Evolutionary conservation across 1,284 basidiomycete species (phyloP).

Genomic region (Schizophyllum commune): DNA sequence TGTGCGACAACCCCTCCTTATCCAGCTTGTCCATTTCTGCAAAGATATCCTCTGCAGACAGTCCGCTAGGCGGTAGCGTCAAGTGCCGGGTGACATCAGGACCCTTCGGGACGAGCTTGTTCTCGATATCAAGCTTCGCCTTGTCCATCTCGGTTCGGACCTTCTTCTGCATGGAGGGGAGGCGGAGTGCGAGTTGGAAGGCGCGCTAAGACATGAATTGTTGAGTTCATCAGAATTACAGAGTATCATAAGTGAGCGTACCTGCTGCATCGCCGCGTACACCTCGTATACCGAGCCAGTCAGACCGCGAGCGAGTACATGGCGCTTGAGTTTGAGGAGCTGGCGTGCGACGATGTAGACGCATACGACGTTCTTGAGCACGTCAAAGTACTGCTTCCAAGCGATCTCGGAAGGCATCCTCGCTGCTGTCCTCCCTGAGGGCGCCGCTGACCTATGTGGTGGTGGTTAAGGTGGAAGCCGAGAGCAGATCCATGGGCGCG

Average conservation of each 20-base stretch:
- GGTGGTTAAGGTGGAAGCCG: no score
- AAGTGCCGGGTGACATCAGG: conserved; percentile 55
- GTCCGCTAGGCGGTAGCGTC: conserved; percentile 61
- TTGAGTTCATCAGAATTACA: background rate
- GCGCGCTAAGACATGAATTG: conserved; percentile 25
- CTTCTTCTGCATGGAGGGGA: conserved; percentile 63
- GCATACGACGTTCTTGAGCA: conserved; percentile 54
- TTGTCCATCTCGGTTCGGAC: conserved; percentile 66
- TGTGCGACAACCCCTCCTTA: conserved; percentile 34
- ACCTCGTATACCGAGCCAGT: conserved; percentile 40
- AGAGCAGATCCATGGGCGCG: no score
- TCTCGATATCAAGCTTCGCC: conserved; percentile 58
- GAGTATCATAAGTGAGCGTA: conserved; percentile 19
- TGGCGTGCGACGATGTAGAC: conserved; percentile 53
- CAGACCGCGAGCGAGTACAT: conserved; percentile 71
- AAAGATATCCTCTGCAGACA: conserved; percentile 70
- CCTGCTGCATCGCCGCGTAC: conserved; percentile 52
- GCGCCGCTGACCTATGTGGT: no score
- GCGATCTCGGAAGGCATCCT: conserved; percentile 4
- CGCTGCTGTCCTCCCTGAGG: background rate
- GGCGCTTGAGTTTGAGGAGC: conserved; percentile 47
- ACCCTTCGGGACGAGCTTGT: conserved; percentile 60
- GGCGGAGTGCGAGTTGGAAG: conserved; percentile 42
- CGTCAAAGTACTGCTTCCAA: conserved; percentile 30
- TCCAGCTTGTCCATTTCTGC: conserved; percentile 79